Base-by-base conservation (phyloP, 2,329 filamentous ascomycete genomes). In the Xylaria sp. region DNA sequence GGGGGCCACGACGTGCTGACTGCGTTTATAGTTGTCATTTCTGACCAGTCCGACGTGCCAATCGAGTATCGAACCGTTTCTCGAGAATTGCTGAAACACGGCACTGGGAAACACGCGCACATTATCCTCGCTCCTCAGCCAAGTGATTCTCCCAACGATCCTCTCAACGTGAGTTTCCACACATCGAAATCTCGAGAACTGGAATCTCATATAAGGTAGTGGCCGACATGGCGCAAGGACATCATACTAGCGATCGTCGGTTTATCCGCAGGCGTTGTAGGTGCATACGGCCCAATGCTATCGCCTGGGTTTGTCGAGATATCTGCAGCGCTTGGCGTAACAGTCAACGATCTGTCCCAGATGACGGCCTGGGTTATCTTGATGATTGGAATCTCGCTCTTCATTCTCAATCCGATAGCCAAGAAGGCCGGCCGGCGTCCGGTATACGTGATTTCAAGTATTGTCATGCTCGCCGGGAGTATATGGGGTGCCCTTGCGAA, bases 281-380 rank as follows among this genome's bases (percentile, higher is more conserved):
- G 78, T 29, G 78, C 78, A 1, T 81, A 78, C 54, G 78, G 78
- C 1, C 78, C 78, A 0, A 80, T 81, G 78, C 73, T 80, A 4
- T 74, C 73, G 1, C 77, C 78, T 2, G 77, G 78, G 2, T 79
- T 81, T 53, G 72, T 78, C 19, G 67, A 74, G 34, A 75, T 82
- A 38, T 69, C 78, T 0, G 65, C 65, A 4, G 67, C 76, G 37
- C 70, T 80, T 4, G 59, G 71, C 44, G 76, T 80, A 53, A 72
- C 71, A 1, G 67, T 79, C 55, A 72, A 74, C 34, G 71, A 68
- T 1, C 69, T 81, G 4, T 72, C 74, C 0, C 74, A 79, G 59
- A 67, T 74, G 4, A 79, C 77, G 0, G 76, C 77, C 1, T 80
- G 77, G 77, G 65, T 78, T 4, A 77, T 79, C 34, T 70, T 82